Percentiles rank a stretch among this genome's conserved stretches.
phyloP scores from a whole-genome alignment of 768 basidiomycete genomes.

The Psilocybe subaeruginosa region DNA sequence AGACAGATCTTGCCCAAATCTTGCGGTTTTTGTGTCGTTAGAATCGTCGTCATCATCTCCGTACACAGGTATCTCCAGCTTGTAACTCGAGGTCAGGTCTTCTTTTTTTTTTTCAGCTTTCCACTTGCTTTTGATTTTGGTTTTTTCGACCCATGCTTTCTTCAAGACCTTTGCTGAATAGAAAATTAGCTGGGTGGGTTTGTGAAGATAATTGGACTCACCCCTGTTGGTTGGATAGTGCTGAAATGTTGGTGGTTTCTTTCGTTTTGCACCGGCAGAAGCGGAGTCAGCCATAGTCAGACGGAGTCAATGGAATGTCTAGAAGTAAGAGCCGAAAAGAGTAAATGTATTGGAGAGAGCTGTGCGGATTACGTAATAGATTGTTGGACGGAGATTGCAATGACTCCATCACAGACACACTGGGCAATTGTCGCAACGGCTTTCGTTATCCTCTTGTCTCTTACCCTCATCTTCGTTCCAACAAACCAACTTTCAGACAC shows the following conservation, averaged over 20 bases:
- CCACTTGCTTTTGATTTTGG: slow-evolving; percentile 82
- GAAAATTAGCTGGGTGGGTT: slow-evolving; percentile 1
- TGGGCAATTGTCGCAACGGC: neutral
- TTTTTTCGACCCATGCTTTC: slow-evolving; percentile 75
- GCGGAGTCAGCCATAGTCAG: slow-evolving; percentile 23
- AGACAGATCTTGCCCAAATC: no score
- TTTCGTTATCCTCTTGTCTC: slow-evolving; percentile 19
- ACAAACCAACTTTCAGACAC: slow-evolving; percentile 48
- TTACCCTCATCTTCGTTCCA: slow-evolving; percentile 23
- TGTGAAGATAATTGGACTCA: slow-evolving; percentile 28
- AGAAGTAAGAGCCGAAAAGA: slow-evolving; percentile 8
- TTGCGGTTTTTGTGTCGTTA: slow-evolving; percentile 5
- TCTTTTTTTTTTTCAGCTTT: slow-evolving; percentile 65
- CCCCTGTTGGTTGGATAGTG: slow-evolving; percentile 69
- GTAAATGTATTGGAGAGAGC: slow-evolving; percentile 14
- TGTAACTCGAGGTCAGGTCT: slow-evolving; percentile 24
- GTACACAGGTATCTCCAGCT: slow-evolving; percentile 22
- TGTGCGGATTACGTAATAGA: slow-evolving; percentile 30
- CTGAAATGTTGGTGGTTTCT: slow-evolving; percentile 70
- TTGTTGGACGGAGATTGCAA: slow-evolving; percentile 3
- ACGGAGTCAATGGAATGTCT: slow-evolving; percentile 13
- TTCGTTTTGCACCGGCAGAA: slow-evolving; percentile 44
- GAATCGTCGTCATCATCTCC: slow-evolving; percentile 17
- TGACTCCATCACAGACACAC: slow-evolving; percentile 17
- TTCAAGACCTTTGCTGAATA: slow-evolving; percentile 75